phyloP scores from a whole-genome alignment of 805 yeast species.

The Candida ponderosae region DNA sequence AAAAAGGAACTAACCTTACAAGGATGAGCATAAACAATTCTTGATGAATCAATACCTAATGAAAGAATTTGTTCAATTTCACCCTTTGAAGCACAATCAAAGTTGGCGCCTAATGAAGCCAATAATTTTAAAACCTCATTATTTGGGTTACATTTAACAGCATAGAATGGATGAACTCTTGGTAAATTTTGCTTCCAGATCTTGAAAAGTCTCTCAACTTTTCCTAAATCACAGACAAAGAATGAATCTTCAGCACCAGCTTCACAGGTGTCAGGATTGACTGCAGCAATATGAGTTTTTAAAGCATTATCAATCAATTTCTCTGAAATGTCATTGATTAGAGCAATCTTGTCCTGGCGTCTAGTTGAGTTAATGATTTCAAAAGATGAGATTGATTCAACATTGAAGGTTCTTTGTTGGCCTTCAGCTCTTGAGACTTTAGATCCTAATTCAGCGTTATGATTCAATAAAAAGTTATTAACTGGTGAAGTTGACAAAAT shows the following conservation, averaged over 20 bases:
- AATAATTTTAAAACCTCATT: constrained; percentile 47
- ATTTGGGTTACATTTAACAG: constrained; percentile 90
- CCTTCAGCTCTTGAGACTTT: background rate
- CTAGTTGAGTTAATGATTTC: background rate
- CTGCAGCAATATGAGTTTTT: constrained; percentile 27
- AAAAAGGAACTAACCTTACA: constrained; percentile 83
- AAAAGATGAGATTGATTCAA: background rate
- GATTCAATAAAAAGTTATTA: background rate
- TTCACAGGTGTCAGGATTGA: constrained; percentile 51
- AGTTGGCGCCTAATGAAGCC: constrained; percentile 59
- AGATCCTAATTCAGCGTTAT: too few relatives aligned
- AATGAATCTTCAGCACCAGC: constrained; percentile 83
- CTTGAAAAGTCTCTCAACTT: constrained; percentile 50
- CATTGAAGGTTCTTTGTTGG: background rate
- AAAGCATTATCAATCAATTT: constrained; percentile 32
- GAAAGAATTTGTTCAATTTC: constrained; percentile 66
- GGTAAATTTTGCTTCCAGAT: constrained; percentile 66
- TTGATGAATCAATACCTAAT: constrained; percentile 53
- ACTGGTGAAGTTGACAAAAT: background rate
- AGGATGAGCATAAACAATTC: constrained; percentile 89
- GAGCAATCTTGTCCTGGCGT: constrained; percentile 1
- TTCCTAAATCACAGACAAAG: constrained; percentile 79
- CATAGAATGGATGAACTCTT: constrained; percentile 78
- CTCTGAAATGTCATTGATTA: constrained; percentile 25
- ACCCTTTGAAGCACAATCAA: constrained; percentile 88